Evolutionary conservation across 2,329 filamentous ascomycete species (phyloP).

Genomic region (Neopestalotiopsis clavispora): DNA sequence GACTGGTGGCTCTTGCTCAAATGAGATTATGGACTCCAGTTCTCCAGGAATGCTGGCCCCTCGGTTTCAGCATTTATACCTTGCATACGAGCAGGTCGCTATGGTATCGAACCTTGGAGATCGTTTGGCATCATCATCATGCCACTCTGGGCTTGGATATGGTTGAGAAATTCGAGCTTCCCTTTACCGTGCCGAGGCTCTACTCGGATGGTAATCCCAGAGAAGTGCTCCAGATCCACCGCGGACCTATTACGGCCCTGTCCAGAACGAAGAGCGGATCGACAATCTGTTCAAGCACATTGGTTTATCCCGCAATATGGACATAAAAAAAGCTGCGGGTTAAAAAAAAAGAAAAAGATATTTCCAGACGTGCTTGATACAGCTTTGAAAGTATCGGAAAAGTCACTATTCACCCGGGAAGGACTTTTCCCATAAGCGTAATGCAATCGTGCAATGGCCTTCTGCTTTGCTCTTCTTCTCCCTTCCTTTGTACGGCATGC

Average conservation of each 20-base stretch:
- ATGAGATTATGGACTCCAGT: neutral
- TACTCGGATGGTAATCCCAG: neutral
- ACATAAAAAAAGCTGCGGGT: neutral
- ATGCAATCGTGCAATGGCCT: neutral
- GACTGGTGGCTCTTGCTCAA: neutral
- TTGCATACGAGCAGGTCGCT: neutral
- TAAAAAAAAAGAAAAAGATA: neutral
- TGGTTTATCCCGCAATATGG: conserved; percentile 1
- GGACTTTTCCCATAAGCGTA: conserved; percentile 1
- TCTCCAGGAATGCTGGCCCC: neutral
- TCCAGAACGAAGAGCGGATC: conserved; percentile 3
- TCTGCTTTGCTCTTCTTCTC: neutral
- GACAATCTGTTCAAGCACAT: neutral
- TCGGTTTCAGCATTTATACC: neutral
- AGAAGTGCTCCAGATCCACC: neutral
- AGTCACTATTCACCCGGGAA: conserved; percentile 2
- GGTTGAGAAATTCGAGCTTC: neutral
- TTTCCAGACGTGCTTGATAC: neutral
- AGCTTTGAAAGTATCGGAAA: neutral
- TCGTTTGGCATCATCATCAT: neutral
- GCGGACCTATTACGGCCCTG: conserved; percentile 6
- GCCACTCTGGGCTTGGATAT: neutral
- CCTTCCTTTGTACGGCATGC: neutral
- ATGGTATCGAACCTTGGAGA: neutral
- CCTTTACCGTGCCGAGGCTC: neutral